Evolutionary conservation across 1,139 yeast species (phyloP).

Genomic region (Pneumocystis wakefieldiae): DNA sequence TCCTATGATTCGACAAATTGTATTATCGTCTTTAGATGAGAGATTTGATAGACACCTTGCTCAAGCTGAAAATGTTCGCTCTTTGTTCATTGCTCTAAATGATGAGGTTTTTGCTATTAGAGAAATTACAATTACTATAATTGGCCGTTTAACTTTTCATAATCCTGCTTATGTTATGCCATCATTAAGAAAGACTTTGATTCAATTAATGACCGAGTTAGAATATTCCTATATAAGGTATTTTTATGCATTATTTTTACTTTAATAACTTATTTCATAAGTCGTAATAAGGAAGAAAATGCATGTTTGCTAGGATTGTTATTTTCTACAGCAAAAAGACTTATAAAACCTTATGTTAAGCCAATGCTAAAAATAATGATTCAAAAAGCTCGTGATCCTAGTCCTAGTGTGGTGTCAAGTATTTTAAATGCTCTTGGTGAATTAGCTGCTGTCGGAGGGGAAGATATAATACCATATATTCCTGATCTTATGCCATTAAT

Average conservation of each 20-base stretch:
- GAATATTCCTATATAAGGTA: constrained; percentile 49
- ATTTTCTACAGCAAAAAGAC: constrained; percentile 61
- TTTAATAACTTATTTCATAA: constrained; percentile 12
- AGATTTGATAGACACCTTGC: constrained; percentile 82
- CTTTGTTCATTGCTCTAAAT: constrained; percentile 74
- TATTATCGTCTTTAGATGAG: constrained; percentile 55
- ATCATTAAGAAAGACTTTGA: constrained; percentile 66
- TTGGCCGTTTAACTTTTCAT: constrained; percentile 70
- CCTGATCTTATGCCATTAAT: constrained; percentile 73
- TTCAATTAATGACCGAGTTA: constrained; percentile 70
- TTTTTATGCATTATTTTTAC: background rate
- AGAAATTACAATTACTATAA: constrained; percentile 59
- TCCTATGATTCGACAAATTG: constrained; percentile 65
- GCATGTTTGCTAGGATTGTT: constrained; percentile 60
- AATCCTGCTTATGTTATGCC: constrained; percentile 97
- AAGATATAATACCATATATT: constrained; percentile 59
- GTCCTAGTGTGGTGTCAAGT: constrained; percentile 45
- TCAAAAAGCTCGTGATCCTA: constrained; percentile 57
- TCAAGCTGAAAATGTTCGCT: constrained; percentile 77
- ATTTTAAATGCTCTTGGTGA: constrained; percentile 86
- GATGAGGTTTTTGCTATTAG: constrained; percentile 81
- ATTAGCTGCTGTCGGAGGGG: constrained; percentile 75
- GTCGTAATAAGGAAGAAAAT: constrained; percentile 75
- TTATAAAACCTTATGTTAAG: constrained; percentile 76
- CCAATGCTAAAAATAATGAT: constrained; percentile 75